These are phyloP conservation scores for Priceomyces castillae DNA, from an alignment of 805 yeast genomes.

Conservation along the genomic window DNA sequence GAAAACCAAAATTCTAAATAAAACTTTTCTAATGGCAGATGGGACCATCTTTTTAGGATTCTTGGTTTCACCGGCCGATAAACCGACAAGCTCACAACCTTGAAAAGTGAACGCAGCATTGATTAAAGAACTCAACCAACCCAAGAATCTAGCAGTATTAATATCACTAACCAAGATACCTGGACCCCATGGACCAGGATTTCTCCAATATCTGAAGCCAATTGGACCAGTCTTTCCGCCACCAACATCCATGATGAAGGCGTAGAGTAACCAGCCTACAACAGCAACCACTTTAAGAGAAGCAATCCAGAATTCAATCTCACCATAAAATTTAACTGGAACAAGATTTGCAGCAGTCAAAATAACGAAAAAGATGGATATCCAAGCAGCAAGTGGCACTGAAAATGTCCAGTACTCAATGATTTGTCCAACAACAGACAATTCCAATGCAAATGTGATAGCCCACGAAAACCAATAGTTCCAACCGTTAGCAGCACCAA, in stretches of 20 bases:
- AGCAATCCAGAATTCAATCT: slow-evolving; percentile 74
- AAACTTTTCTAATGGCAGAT: slow-evolving; percentile 66
- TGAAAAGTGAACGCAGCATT: slow-evolving; percentile 79
- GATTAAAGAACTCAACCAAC: slow-evolving; percentile 67
- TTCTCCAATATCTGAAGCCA: slow-evolving; percentile 78
- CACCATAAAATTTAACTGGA: slow-evolving; percentile 72
- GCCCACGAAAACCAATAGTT: slow-evolving; percentile 79
- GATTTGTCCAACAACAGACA: slow-evolving; percentile 67
- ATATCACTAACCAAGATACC: slow-evolving; percentile 51
- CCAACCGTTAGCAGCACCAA: slow-evolving; percentile 73
- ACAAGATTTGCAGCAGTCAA: slow-evolving; percentile 54
- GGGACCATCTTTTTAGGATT: slow-evolving; percentile 72
- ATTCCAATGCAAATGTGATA: slow-evolving; percentile 70
- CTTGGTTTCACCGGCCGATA: slow-evolving; percentile 70
- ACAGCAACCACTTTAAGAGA: slow-evolving; percentile 65
- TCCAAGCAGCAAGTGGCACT: slow-evolving; percentile 74
- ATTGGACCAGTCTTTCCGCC: slow-evolving; percentile 68
- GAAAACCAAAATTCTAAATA: slow-evolving; percentile 62
- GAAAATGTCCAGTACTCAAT: slow-evolving; percentile 64
- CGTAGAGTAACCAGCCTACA: slow-evolving; percentile 66
- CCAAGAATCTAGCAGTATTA: slow-evolving; percentile 59
- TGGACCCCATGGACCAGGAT: slow-evolving; percentile 75
- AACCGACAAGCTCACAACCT: slow-evolving; percentile 75
- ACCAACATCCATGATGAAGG: slow-evolving; percentile 71
- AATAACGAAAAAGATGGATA: slow-evolving; percentile 59